Evolutionary conservation across 2,329 filamentous ascomycete genomes (phyloP).

Genomic region (Aspergillus fructus): DNA sequence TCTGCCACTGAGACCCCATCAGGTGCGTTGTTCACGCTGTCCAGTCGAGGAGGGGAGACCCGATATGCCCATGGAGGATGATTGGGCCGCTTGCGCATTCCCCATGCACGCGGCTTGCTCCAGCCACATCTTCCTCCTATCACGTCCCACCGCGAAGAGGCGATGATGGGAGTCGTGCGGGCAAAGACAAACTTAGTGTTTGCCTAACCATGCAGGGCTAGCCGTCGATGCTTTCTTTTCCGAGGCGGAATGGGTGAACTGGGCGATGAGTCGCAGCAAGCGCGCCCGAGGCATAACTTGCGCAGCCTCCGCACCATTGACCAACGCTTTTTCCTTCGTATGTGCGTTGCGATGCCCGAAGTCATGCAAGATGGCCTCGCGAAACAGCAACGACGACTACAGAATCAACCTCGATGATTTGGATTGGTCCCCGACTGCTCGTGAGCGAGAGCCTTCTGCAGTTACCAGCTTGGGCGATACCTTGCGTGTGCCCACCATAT

Average conservation of each 20-base stretch:
- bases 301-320: not conserved
- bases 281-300: conserved; percentile 10
- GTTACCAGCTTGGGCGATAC: not conserved
- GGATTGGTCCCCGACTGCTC: conserved; percentile 10
- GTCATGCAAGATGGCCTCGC: conserved; percentile 10
- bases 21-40: not conserved
- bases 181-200: too few relatives aligned
- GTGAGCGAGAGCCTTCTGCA: not conserved
- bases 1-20: conserved; percentile 1
- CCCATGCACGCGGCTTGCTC: not conserved
- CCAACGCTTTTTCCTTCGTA: not conserved
- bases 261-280: not conserved
- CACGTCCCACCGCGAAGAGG: not conserved
- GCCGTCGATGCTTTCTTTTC: not conserved
- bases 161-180: not conserved
- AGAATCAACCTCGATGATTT: conserved; percentile 6
- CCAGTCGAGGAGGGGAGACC: not conserved
- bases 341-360: not conserved
- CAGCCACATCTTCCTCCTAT: conserved; percentile 4
- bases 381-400: conserved; percentile 8
- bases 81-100: conserved; percentile 7
- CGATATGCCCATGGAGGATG: not conserved
- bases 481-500: conserved; percentile 2
- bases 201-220: not conserved
- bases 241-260: not conserved